A percentile compares a stretch with the other conserved stretches of the same genome.
phyloP scores from a whole-genome alignment of 768 basidiomycete species.

The Agaricus subrufescens region DNA sequence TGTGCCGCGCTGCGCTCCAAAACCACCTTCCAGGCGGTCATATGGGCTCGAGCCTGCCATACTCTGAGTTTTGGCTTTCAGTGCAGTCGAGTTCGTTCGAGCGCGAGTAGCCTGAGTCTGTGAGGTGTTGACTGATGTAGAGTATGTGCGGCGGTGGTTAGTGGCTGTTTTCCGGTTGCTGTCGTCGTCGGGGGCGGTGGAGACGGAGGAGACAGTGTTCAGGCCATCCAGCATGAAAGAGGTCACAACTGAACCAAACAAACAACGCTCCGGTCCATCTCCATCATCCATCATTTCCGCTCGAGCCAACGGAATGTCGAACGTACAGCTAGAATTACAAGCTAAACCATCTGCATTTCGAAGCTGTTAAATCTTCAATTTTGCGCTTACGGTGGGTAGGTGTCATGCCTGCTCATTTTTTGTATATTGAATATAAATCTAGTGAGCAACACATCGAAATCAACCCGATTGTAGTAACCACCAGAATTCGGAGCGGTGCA shows the following conservation, averaged over 20 bases:
- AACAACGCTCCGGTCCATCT: not conserved
- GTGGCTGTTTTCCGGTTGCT: not conserved
- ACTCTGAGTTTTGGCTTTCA: not conserved
- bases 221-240: slow-evolving; percentile 10
- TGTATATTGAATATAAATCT: not conserved
- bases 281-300: slow-evolving; percentile 3
- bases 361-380: not conserved
- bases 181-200: not conserved
- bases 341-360: not conserved
- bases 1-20: slow-evolving; percentile 40
- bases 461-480: not conserved
- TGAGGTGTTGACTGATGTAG: not conserved
- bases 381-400: not conserved
- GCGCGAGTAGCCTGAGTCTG: not conserved
- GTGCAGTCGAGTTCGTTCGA: not conserved
- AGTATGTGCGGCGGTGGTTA: not conserved
- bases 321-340: not conserved
- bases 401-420: not conserved
- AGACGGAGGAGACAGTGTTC: not conserved
- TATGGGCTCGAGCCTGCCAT: slow-evolving; percentile 30
- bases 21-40: slow-evolving; percentile 58
- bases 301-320: not conserved
- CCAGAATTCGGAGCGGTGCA: too few species aligned
- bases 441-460: not conserved
- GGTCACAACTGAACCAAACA: slow-evolving; percentile 1